Conservation (phyloP, 371 early-diverging fungal genomes). For the Rhizomucor miehei region DNA sequence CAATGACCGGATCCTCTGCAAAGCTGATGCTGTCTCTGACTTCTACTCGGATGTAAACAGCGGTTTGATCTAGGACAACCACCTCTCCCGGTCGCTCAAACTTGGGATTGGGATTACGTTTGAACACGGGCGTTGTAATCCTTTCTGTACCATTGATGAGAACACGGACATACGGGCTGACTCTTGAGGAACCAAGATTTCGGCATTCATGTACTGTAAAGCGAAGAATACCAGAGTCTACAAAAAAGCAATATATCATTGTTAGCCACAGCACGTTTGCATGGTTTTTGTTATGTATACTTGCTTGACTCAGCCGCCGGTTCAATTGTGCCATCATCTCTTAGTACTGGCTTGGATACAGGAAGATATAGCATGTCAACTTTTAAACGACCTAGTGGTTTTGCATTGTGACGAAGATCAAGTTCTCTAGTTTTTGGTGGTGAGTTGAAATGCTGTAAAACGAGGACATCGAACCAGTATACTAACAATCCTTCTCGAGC, state of each 20-base stretch:
- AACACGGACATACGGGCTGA: slow-evolving; percentile 47
- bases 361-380: slow-evolving; percentile 61
- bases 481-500: slow-evolving; percentile 42
- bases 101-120: slow-evolving; percentile 42
- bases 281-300: slow-evolving; percentile 4
- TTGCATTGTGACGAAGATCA: slow-evolving; percentile 45
- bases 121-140: slow-evolving; percentile 35
- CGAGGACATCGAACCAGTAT: background rate
- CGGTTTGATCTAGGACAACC: slow-evolving; percentile 45
- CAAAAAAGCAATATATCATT: background rate
- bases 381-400: slow-evolving; percentile 48
- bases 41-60: slow-evolving; percentile 32
- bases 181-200: slow-evolving; percentile 30
- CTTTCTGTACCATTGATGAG: slow-evolving; percentile 45
- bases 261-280: background rate
- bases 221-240: slow-evolving; percentile 54
- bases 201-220: slow-evolving; percentile 50
- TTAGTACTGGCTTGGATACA: slow-evolving; percentile 51
- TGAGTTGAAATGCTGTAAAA: too few species aligned
- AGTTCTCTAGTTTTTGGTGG: slow-evolving; percentile 20
- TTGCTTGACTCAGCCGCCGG: slow-evolving; percentile 59
- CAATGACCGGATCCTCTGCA: slow-evolving; percentile 29
- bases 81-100: slow-evolving; percentile 50
- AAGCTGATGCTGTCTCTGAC: slow-evolving; percentile 41
- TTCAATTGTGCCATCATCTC: slow-evolving; percentile 42